These are phyloP conservation scores for Tuctoria greenei DNA, from an alignment of 176 grass and related monocot genomes.

Conservation along the genomic window DNA sequence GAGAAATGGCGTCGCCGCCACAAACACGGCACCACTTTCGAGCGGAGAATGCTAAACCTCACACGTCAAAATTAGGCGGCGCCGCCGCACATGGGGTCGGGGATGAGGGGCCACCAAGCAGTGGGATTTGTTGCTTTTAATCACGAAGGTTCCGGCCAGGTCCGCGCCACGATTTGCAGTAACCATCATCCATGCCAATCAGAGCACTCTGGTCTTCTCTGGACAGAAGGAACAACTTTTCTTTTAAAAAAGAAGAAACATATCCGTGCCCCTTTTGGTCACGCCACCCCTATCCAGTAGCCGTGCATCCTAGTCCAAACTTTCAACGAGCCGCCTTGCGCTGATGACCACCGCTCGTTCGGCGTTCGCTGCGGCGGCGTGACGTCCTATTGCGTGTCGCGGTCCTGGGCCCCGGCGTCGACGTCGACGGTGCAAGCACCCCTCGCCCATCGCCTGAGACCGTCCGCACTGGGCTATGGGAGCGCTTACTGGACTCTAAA, in stretches of 20 bases:
- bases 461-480: too few relatives aligned
- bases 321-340: background rate
- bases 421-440: background rate
- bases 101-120: too few relatives aligned
- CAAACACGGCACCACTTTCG: slow-evolving; percentile 4
- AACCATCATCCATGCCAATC: background rate
- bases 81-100: background rate
- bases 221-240: too few relatives aligned
- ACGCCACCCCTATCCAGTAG: too few relatives aligned
- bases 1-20: background rate
- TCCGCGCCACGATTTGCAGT: background rate
- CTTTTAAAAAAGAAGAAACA: background rate
- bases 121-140: too few relatives aligned
- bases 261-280: background rate
- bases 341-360: background rate
- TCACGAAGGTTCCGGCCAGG: background rate
- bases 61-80: background rate
- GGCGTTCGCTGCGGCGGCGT: background rate
- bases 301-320: background rate
- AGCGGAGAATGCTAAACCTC: slow-evolving; percentile 3
- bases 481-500: too few relatives aligned
- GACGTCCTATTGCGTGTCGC: background rate
- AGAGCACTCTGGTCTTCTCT: background rate
- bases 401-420: background rate
- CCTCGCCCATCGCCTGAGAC: background rate